Conservation (phyloP, 257 asterid genomes). For the Parsonsia alboflavescens region DNA sequence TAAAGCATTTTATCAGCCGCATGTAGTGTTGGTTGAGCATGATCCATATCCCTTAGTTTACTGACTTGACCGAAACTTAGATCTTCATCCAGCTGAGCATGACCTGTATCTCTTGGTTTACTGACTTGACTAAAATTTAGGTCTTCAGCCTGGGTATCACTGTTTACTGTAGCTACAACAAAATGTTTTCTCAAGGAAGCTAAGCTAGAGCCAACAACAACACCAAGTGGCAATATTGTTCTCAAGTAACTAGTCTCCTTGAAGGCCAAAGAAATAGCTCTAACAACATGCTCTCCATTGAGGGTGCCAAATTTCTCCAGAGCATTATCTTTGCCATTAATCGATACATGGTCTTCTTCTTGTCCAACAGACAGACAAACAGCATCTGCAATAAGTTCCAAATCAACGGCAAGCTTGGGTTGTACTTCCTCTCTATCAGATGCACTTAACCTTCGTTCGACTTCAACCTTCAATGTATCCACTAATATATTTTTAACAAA, state of each 20-base stretch:
- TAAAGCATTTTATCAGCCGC: slow-evolving; percentile 22
- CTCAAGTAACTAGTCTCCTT: slow-evolving; percentile 57
- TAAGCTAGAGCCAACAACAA: slow-evolving; percentile 76
- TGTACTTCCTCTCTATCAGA: slow-evolving; percentile 52
- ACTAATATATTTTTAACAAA: slow-evolving; percentile 47
- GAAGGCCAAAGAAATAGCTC: slow-evolving; percentile 59
- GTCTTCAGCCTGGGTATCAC: slow-evolving; percentile 30
- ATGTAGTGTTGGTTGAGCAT: slow-evolving; percentile 23
- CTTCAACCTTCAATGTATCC: slow-evolving; percentile 69
- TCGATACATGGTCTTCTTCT: slow-evolving; percentile 22
- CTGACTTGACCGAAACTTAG: slow-evolving; percentile 28
- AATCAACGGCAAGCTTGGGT: slow-evolving; percentile 57
- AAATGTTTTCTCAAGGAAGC: slow-evolving; percentile 68
- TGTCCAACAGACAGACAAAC: slow-evolving; percentile 52
- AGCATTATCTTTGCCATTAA: slow-evolving; percentile 23
- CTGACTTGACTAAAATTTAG: slow-evolving; percentile 28
- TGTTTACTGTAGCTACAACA: slow-evolving; percentile 44
- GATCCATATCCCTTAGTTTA: slow-evolving; percentile 20
- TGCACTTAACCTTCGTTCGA: slow-evolving; percentile 55
- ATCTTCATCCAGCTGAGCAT: slow-evolving; percentile 13
- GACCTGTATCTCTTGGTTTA: slow-evolving; percentile 16
- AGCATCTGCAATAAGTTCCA: slow-evolving; percentile 66
- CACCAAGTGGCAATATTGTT: slow-evolving; percentile 76
- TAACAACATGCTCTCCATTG: slow-evolving; percentile 51
- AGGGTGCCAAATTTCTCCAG: slow-evolving; percentile 39